phyloP scores from a whole-genome alignment of 352 stramenopile species.

The Pythium oligandrum region DNA sequence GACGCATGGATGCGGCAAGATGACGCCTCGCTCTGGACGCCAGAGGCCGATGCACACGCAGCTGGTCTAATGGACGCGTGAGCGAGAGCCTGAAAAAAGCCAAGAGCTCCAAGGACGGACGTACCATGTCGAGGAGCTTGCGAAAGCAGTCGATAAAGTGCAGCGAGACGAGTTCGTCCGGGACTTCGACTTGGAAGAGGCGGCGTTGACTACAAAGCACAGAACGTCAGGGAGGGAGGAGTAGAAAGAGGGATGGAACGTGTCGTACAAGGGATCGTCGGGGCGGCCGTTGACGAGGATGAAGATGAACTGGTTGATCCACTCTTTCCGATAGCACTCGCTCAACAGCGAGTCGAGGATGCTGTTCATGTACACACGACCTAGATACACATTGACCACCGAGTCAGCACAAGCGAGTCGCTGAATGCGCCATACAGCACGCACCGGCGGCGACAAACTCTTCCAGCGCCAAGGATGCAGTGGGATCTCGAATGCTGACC shows the following conservation, averaged over 20 bases:
- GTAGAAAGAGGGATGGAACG: background rate
- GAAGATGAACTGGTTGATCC: constrained; percentile 65
- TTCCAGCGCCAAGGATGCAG: constrained; percentile 52
- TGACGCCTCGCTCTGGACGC: constrained; percentile 42
- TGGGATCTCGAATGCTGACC: constrained; percentile 13
- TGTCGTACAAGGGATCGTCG: constrained; percentile 48
- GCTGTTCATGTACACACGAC: constrained; percentile 69
- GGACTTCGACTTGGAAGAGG: constrained; percentile 63
- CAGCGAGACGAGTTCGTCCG: constrained; percentile 38
- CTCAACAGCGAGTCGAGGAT: constrained; percentile 73
- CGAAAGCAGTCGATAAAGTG: constrained; percentile 60
- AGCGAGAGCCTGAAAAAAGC: too few relatives aligned
- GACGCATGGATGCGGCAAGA: constrained; percentile 64
- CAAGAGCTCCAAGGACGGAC: constrained; percentile 1
- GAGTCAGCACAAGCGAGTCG: background rate
- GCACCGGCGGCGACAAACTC: constrained; percentile 66
- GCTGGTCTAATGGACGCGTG: constrained; percentile 26
- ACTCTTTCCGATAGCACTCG: constrained; percentile 74
- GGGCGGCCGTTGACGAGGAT: constrained; percentile 55
- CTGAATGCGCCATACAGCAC: background rate
- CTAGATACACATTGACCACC: constrained; percentile 11
- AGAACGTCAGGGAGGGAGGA: background rate
- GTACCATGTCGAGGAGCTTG: constrained; percentile 65
- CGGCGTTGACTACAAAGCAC: constrained; percentile 32
- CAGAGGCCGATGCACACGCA: constrained; percentile 64